Evolutionary conservation across 129 eudicot genomes (phyloP).

Genomic region (Glebionis coronaria): DNA sequence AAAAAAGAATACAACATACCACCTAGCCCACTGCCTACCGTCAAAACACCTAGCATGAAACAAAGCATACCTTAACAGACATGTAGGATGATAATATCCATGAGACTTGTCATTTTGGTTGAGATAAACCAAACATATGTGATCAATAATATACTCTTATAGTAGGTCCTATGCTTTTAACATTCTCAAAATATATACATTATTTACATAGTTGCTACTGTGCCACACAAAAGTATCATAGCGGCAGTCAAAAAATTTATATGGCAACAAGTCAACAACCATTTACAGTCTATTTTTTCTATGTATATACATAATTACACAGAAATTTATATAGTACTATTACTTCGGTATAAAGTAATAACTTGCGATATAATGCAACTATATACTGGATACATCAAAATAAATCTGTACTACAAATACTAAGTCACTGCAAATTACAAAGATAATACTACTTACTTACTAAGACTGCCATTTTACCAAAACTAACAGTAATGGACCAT

Average conservation of each 20-base stretch:
- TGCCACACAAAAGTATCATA: not conserved
- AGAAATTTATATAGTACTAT: not conserved
- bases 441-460: constrained; percentile 7
- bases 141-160: no score
- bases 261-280: not conserved
- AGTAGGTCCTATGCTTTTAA: no score
- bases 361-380: not conserved
- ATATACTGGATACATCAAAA: not conserved
- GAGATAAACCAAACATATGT: no score
- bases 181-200: no score
- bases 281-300: constrained; percentile 4
- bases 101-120: no score
- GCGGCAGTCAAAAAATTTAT: not conserved
- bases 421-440: not conserved
- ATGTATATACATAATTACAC: not conserved
- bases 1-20: no score
- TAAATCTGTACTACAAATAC: constrained; percentile 1
- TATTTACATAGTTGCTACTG: not conserved
- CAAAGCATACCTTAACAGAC: no score
- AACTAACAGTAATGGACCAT: not conserved
- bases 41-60: no score
- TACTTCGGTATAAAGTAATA: not conserved
- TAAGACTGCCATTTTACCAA: not conserved
- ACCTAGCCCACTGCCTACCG: no score
- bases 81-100: no score